phyloP scores from a whole-genome alignment of 495 filamentous ascomycete genomes.

The Jackrogersella minutella region DNA sequence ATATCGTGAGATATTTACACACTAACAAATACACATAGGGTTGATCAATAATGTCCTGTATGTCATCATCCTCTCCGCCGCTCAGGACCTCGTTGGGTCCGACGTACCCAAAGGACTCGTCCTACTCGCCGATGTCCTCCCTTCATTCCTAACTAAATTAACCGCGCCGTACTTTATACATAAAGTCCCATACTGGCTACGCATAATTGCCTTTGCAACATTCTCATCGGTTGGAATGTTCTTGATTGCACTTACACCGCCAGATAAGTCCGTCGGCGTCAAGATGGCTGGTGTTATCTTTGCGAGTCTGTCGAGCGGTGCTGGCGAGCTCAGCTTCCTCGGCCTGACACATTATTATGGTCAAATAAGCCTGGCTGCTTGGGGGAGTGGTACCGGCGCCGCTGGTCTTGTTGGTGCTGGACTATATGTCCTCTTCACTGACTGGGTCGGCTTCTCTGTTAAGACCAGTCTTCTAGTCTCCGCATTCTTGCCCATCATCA shows the following conservation, averaged over 20 bases:
- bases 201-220: slow-evolving; percentile 74
- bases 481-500: slow-evolving; percentile 78
- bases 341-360: slow-evolving; percentile 94
- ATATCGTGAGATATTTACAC: not conserved
- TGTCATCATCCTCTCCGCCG: slow-evolving; percentile 94
- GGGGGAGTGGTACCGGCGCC: slow-evolving; percentile 92
- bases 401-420: slow-evolving; percentile 89
- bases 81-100: slow-evolving; percentile 91
- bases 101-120: slow-evolving; percentile 87
- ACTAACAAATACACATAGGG: slow-evolving; percentile 58
- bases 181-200: slow-evolving; percentile 75
- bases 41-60: slow-evolving; percentile 98
- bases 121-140: slow-evolving; percentile 90
- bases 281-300: slow-evolving; percentile 88
- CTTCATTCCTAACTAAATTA: slow-evolving; percentile 87
- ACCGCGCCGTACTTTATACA: slow-evolving; percentile 94
- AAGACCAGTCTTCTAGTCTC: slow-evolving; percentile 75
- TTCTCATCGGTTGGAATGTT: slow-evolving; percentile 86
- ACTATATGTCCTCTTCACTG: slow-evolving; percentile 84
- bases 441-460: slow-evolving; percentile 75
- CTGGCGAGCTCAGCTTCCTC: slow-evolving; percentile 88
- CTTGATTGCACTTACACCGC: slow-evolving; percentile 79
- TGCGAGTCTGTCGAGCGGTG: slow-evolving; percentile 82
- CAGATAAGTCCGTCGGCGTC: slow-evolving; percentile 66
- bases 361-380: slow-evolving; percentile 85